A percentile compares a stretch with the other conserved stretches of the same genome.
These are phyloP conservation scores for Porphyrellus cyaneotinctus DNA, from an alignment of 768 basidiomycete genomes.

Conservation along the genomic window DNA sequence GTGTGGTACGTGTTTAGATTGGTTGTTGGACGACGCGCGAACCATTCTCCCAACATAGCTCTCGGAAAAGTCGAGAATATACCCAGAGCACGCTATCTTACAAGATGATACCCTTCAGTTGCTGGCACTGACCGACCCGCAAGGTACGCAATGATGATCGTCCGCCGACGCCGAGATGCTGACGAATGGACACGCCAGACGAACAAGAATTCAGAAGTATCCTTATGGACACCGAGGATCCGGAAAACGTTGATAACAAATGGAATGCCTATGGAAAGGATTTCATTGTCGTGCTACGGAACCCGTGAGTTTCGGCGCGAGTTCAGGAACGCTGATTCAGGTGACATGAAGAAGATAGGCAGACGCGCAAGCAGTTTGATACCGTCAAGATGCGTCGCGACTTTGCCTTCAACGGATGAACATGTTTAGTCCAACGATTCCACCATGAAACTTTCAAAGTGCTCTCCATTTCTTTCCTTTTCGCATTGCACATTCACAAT, in stretches of 20 bases:
- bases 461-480: background rate
- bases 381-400: conserved; percentile 27
- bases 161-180: background rate
- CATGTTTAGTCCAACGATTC: background rate
- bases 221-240: conserved; percentile 19
- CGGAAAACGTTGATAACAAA: conserved; percentile 11
- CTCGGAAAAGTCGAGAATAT: conserved; percentile 1
- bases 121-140: conserved; percentile 18
- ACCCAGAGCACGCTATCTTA: conserved; percentile 12
- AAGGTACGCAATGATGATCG: conserved; percentile 9
- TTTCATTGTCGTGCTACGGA: conserved; percentile 18
- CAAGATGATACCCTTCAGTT: conserved; percentile 25
- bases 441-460: background rate
- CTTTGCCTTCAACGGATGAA: conserved; percentile 31
- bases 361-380: conserved; percentile 16
- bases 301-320: conserved; percentile 12
- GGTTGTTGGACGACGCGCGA: background rate
- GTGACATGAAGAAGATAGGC: conserved; percentile 1
- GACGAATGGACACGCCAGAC: conserved; percentile 10
- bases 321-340: background rate
- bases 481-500: conserved; percentile 8
- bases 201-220: conserved; percentile 7
- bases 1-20: conserved; percentile 9
- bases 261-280: conserved; percentile 17
- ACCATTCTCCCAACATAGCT: conserved; percentile 14